Evolutionary conservation across 139 green algal species (phyloP).

Genomic region (Pseudopediastrum boryanum): DNA sequence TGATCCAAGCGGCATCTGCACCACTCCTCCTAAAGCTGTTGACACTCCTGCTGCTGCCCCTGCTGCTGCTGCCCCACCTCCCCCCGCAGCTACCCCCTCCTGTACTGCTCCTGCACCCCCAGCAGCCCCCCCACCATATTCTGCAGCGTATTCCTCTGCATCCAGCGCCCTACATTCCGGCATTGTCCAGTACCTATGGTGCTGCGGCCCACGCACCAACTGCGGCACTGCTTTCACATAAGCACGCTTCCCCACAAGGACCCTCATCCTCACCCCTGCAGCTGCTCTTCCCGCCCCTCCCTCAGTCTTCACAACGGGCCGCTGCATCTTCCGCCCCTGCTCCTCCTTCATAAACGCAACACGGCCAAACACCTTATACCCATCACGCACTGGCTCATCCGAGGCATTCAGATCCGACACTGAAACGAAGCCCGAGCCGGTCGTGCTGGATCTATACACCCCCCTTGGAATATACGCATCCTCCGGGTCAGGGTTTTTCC

Average conservation of each 20-base stretch:
- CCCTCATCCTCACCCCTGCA: slow-evolving; percentile 33
- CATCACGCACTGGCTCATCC: too few species aligned
- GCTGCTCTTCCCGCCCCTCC: too few species aligned
- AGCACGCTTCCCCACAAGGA: slow-evolving; percentile 75
- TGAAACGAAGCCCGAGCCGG: too few species aligned
- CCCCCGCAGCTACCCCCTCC: not conserved
- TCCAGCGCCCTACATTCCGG: slow-evolving; percentile 48
- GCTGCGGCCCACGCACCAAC: slow-evolving; percentile 44
- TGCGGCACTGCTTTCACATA: slow-evolving; percentile 73
- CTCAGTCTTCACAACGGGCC: too few species aligned
- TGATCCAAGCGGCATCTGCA: not conserved
- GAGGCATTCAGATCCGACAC: too few species aligned
- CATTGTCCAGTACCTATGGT: slow-evolving; percentile 49
- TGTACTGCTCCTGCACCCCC: not conserved
- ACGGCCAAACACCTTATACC: too few species aligned
- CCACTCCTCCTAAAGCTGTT: not conserved
- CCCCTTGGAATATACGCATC: slow-evolving; percentile 14
- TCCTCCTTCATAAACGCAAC: too few species aligned
- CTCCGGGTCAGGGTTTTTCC: not conserved
- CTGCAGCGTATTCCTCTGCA: slow-evolving; percentile 46
- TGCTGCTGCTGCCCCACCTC: not conserved
- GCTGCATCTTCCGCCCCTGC: too few species aligned
- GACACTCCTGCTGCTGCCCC: not conserved
- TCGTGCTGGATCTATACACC: too few species aligned
- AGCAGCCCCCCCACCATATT: not conserved